A percentile compares a stretch with the other conserved stretches of the same genome.
Evolutionary conservation across 257 asterid genomes (phyloP).

Genomic region (Coffea eugenioides): DNA sequence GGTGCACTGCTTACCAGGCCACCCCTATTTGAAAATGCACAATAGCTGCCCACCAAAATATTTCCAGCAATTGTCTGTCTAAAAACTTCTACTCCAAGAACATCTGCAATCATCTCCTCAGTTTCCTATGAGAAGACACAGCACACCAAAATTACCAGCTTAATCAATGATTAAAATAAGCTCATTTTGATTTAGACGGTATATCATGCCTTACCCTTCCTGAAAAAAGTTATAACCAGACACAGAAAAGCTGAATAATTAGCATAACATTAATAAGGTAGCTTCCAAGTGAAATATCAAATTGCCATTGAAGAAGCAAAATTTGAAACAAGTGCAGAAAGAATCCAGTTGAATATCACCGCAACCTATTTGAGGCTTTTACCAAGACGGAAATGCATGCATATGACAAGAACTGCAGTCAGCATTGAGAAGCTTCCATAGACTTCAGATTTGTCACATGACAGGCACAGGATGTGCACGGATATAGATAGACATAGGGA

Average conservation of each 20-base stretch:
- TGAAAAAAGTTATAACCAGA: not conserved
- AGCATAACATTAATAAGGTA: not conserved
- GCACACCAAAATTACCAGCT: not conserved
- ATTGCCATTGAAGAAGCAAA: not conserved
- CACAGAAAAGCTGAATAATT: not conserved
- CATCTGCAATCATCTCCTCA: conserved; percentile 88
- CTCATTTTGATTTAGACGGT: not conserved
- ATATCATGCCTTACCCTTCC: not conserved
- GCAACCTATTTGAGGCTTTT: not conserved
- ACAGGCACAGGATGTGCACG: no score
- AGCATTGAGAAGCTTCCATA: not conserved
- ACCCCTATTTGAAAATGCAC: conserved; percentile 78
- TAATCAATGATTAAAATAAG: not conserved
- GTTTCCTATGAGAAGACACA: conserved; percentile 55
- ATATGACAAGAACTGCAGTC: not conserved
- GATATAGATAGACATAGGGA: not conserved
- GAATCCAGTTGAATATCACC: not conserved
- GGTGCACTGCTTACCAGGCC: conserved; percentile 67
- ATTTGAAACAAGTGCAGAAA: not conserved
- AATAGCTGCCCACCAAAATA: conserved; percentile 78
- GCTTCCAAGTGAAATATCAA: not conserved
- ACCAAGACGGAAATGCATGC: not conserved
- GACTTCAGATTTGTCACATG: not conserved
- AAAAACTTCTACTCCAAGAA: conserved; percentile 91
- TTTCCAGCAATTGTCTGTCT: conserved; percentile 86